A percentile compares a stretch with the other conserved stretches of the same genome.
These are phyloP conservation scores for Chlorella sp. DNA, from an alignment of 139 green algal species.

Conservation along the genomic window DNA sequence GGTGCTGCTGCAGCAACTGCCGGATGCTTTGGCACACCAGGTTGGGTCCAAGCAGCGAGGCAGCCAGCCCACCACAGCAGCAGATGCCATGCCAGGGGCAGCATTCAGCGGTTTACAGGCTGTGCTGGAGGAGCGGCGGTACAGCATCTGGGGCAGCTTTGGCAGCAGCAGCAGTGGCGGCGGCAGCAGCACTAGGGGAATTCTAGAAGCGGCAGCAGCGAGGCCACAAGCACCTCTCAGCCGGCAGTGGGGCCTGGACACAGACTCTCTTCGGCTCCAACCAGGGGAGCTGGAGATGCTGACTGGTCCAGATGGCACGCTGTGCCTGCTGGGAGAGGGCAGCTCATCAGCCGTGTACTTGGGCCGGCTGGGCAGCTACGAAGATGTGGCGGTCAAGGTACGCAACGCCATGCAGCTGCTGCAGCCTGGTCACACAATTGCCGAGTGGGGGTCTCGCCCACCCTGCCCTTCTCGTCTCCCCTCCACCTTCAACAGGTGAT, in stretches of 20 bases:
- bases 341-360: background rate
- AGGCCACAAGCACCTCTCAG: background rate
- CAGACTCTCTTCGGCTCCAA: background rate
- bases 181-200: background rate
- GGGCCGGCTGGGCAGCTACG: background rate
- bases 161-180: background rate
- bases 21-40: background rate
- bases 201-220: background rate
- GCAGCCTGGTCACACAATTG: too few species aligned
- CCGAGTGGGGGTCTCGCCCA: too few species aligned
- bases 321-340: background rate
- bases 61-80: background rate
- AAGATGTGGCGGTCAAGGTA: background rate
- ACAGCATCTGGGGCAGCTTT: background rate
- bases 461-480: background rate
- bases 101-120: background rate
- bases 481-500: background rate
- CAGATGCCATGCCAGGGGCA: background rate
- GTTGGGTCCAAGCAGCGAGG: background rate
- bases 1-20: background rate
- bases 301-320: background rate
- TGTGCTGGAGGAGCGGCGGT: background rate
- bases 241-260: background rate
- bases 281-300: background rate
- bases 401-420: background rate